These are phyloP conservation scores for Talaromyces proteolyticus DNA, from an alignment of 495 filamentous ascomycete species.

Conservation along the genomic window DNA sequence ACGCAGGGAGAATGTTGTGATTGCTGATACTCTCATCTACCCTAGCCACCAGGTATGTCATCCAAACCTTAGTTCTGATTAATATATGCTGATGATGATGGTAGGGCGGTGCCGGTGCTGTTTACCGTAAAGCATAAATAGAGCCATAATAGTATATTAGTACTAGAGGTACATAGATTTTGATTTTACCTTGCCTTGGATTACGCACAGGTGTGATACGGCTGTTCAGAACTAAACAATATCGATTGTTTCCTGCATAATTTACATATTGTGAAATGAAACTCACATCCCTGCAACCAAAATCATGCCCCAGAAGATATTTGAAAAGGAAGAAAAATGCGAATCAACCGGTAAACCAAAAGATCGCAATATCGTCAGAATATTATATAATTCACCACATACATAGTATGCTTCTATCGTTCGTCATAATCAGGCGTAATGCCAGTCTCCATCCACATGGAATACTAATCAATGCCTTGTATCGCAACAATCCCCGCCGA, in stretches of 20 bases:
- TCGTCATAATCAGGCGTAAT: neutral
- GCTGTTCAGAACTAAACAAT: too few species aligned
- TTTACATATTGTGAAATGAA: neutral
- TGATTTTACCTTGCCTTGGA: too few species aligned
- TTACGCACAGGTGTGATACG: too few species aligned
- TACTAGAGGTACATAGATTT: too few species aligned
- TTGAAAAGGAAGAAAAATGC: too few species aligned
- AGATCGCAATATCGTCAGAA: neutral
- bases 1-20: constrained; percentile 87
- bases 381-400: neutral
- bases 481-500: too few species aligned
- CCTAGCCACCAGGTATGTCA: constrained; percentile 77
- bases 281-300: too few species aligned
- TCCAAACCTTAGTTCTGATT: neutral
- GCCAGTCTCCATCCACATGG: neutral
- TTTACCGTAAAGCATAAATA: neutral
- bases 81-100: neutral
- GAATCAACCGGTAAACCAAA: neutral
- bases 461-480: too few species aligned
- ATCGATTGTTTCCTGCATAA: neutral
- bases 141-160: neutral
- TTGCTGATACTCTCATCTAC: constrained; percentile 88
- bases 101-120: neutral
- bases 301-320: too few species aligned
- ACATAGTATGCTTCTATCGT: neutral